Conservation (phyloP, 768 basidiomycete species). For the Favolaschia claudopus region DNA sequence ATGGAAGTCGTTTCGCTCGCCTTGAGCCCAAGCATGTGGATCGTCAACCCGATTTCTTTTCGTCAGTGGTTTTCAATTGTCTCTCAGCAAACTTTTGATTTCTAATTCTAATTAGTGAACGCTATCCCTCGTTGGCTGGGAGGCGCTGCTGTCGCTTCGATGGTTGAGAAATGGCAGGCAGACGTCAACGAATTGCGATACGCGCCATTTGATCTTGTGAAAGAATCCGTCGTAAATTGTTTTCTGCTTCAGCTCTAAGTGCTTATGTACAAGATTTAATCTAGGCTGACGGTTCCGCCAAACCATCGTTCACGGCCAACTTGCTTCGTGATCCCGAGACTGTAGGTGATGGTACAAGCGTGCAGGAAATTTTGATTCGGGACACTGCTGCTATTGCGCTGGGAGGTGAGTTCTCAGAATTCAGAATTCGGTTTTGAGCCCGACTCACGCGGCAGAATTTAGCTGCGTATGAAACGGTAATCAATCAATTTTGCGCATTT, state of each 20-base stretch:
- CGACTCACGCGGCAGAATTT: not conserved
- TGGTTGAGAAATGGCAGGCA: not conserved
- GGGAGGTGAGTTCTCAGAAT: constrained; percentile 4
- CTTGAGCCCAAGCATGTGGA: constrained; percentile 4
- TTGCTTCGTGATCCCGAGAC: not conserved
- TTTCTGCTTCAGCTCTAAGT: not conserved
- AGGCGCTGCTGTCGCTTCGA: not conserved
- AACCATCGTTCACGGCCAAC: not conserved
- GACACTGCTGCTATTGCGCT: constrained; percentile 4
- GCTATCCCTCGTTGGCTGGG: not conserved
- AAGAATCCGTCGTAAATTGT: not conserved
- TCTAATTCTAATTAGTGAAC: not conserved
- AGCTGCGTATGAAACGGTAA: constrained; percentile 7
- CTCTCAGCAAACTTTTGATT: not conserved
- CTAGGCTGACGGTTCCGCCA: not conserved
- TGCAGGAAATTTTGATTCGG: not conserved
- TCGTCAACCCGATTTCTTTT: not conserved
- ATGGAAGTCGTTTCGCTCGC: constrained; percentile 1
- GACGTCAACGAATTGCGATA: not conserved
- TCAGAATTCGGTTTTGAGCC: no score
- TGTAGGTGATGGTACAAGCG: not conserved
- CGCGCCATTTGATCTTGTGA: not conserved
- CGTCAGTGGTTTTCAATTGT: not conserved
- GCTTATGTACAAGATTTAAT: not conserved
- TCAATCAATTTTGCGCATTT: not conserved